These are phyloP conservation scores for Phlebiopsis flavidoalba DNA, from an alignment of 768 basidiomycete genomes.

Conservation along the genomic window DNA sequence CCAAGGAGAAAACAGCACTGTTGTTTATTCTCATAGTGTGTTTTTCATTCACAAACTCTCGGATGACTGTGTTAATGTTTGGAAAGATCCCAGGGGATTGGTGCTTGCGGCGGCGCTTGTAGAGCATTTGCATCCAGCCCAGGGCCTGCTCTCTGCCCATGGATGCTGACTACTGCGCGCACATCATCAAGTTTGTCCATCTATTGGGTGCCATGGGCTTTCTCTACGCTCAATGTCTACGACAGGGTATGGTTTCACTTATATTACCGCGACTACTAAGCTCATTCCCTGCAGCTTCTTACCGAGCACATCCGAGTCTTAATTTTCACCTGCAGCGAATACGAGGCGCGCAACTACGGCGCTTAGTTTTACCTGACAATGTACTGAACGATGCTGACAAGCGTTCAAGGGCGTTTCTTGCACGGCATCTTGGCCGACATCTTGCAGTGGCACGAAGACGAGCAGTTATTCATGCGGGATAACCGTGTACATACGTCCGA, in stretches of 20 bases:
- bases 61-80: neutral
- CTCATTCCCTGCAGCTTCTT: conserved; percentile 55
- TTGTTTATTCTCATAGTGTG: conserved; percentile 68
- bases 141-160: conserved; percentile 92
- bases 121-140: conserved; percentile 90
- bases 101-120: conserved; percentile 60
- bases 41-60: conserved; percentile 15
- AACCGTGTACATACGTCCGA: conserved; percentile 39
- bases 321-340: conserved; percentile 91
- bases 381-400: conserved; percentile 3
- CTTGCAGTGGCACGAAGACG: conserved; percentile 74
- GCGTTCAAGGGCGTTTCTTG: conserved; percentile 73
- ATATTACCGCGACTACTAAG: neutral
- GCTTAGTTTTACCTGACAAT: conserved; percentile 17
- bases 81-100: conserved; percentile 39
- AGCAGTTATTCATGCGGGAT: conserved; percentile 66
- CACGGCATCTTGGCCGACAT: conserved; percentile 74
- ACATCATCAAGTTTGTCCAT: conserved; percentile 86
- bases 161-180: conserved; percentile 93
- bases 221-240: conserved; percentile 81
- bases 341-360: conserved; percentile 95
- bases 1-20: conserved; percentile 77
- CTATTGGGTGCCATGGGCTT: conserved; percentile 83
- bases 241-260: conserved; percentile 63
- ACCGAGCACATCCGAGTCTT: conserved; percentile 80